These are phyloP conservation scores for Rosa chinensis DNA, from an alignment of 306 rosid genomes.

Conservation along the genomic window DNA sequence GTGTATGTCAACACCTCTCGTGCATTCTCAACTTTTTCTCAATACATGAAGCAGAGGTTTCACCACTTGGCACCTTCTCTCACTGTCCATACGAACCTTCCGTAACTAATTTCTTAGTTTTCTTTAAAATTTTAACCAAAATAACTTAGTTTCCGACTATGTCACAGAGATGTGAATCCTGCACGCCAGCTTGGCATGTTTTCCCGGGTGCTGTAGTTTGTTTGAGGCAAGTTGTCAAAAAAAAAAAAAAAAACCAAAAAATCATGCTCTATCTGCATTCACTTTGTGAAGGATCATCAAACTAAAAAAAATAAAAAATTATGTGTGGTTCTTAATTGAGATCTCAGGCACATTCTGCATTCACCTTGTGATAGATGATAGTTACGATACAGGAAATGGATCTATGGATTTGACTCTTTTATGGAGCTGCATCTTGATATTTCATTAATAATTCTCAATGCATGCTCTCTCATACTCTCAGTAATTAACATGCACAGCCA, in stretches of 20 bases:
- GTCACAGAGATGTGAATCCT: no score
- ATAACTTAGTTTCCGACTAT: no score
- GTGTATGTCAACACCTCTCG: slow-evolving; percentile 48
- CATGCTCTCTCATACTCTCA: background rate
- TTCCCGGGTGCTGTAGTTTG: no score
- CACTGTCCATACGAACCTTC: slow-evolving; percentile 1
- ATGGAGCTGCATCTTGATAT: background rate
- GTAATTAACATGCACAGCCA: background rate
- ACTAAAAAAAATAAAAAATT: no score
- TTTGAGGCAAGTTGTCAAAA: no score
- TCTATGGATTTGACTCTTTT: background rate
- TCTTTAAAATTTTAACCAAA: background rate
- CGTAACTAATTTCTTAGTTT: background rate
- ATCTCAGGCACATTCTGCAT: background rate
- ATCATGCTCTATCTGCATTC: background rate
- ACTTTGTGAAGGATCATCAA: background rate
- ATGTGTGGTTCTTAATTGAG: background rate
- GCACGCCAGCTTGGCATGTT: no score
- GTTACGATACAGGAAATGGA: background rate
- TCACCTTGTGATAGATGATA: background rate
- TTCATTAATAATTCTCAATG: slow-evolving; percentile 4
- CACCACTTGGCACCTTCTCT: slow-evolving; percentile 48
- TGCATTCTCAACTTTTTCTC: slow-evolving; percentile 55
- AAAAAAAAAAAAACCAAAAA: no score
- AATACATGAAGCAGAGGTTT: slow-evolving; percentile 34